Evolutionary conservation across 768 basidiomycete species (phyloP), one percentile per base, ranked within the genome.

Genomic region (Boletus sp.): DNA sequence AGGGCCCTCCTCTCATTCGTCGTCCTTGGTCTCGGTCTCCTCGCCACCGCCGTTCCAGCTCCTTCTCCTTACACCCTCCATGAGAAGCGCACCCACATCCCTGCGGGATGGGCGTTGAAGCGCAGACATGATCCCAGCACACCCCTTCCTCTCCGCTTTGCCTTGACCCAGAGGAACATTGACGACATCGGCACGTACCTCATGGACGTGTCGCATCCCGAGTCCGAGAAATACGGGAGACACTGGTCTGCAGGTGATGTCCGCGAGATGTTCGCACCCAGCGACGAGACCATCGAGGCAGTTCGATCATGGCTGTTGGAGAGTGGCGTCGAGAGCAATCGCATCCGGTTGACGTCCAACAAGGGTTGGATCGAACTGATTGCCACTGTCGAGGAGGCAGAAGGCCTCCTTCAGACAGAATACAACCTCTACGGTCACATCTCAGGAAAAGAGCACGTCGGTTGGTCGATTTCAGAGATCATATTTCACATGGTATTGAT

Each of bases 41-140:
- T 64, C 30, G 39, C 60, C 21, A 51, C 65, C 10, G 63, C 62
- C 1, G 50, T 40, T 19, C 51, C 67, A 10, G 52, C 48, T 8
- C 46, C 55, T 55, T 65, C 63, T 8, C 57, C 55, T 40, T 64
- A 70, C 54, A 63, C 66, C 54, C 55, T 76, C 29, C 76, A 78
- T 50, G 77, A 78, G 60, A 73, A 66, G 50, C 76, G 75, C 50
- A 66, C 64, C 9, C 55, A 42, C 19, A 64, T 70, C 11, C 75
- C 76, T 9, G 10, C 49, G 7, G 65, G 64, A 3, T 81, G 80
- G 79, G 55, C 64, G 1, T 62, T 71, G 39, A 59, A 70, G 34
- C 72, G 75, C 25, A 68, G 74, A 49, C 72, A 76, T 47, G 68
- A 71, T 0, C 60, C 74, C 9, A 62, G 65, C 41, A 43, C 58